phyloP scores from a whole-genome alignment of 2,329 filamentous ascomycete species.

The Aureobasidium sp. region DNA sequence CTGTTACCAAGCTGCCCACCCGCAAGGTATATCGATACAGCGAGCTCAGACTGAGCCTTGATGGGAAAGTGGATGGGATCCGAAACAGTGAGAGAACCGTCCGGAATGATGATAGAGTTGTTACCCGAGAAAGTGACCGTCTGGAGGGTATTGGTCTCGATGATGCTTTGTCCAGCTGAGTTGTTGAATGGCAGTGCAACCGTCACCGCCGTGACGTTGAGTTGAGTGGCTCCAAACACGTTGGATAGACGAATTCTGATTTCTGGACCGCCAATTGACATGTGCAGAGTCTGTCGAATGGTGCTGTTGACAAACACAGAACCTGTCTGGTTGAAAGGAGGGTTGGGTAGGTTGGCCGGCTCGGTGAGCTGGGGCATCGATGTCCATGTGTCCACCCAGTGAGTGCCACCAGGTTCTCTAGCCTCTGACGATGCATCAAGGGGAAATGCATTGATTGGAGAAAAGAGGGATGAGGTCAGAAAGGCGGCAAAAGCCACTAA shows the following conservation, averaged over 20 bases:
- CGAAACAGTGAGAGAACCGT: conserved; percentile 50
- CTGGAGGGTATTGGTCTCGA: conserved; percentile 45
- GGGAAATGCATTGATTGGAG: background rate
- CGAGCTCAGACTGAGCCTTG: conserved; percentile 43
- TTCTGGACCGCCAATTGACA: conserved; percentile 47
- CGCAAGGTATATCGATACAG: conserved; percentile 50
- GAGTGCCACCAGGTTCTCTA: conserved; percentile 16
- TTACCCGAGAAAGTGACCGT: conserved; percentile 51
- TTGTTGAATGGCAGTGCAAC: conserved; percentile 48
- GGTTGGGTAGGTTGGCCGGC: conserved; percentile 50
- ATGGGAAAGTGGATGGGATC: conserved; percentile 51
- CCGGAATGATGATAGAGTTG: conserved; percentile 42
- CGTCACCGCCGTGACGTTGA: conserved; percentile 51
- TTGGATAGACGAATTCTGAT: conserved; percentile 58
- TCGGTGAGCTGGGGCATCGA: conserved; percentile 59
- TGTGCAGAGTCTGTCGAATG: conserved; percentile 55
- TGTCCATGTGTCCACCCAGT: conserved; percentile 57
- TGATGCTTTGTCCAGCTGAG: conserved; percentile 43
- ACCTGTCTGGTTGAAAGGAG: conserved; percentile 48
- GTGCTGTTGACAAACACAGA: conserved; percentile 54
- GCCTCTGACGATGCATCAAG: conserved; percentile 13
- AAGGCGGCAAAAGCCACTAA: background rate
- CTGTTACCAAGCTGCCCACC: conserved; percentile 46
- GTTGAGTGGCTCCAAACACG: conserved; percentile 51
- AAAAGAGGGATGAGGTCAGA: background rate